Conservation (phyloP, 2,329 filamentous ascomycete genomes). For the Fusarium dlaminii region DNA sequence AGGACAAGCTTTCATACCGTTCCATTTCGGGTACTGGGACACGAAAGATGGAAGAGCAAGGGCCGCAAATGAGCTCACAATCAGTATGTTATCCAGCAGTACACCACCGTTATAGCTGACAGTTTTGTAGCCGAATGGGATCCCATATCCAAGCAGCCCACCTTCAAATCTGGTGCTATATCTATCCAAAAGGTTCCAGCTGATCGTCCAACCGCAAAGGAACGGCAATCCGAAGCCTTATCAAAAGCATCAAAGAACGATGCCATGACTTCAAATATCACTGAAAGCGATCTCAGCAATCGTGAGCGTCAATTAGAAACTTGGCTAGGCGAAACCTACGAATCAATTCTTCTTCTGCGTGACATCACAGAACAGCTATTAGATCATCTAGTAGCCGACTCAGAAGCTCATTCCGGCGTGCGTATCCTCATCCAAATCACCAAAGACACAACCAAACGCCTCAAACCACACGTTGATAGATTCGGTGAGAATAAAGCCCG, state of each 20-base stretch:
- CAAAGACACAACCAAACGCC: neutral
- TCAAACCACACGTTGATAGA: neutral
- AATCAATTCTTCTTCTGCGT: neutral
- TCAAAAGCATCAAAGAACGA: neutral
- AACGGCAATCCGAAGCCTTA: neutral
- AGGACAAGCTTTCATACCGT: neutral
- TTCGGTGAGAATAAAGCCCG: neutral
- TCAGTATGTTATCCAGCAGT: no score
- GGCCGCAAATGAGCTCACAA: neutral
- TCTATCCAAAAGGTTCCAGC: neutral
- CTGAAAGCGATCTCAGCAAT: fast-evolving
- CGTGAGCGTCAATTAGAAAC: neutral
- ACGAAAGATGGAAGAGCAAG: neutral
- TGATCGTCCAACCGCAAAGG: fast-evolving
- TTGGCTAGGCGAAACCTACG: neutral
- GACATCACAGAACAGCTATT: neutral
- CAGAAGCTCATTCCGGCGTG: neutral
- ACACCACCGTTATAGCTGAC: no score
- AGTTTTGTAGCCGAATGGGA: neutral
- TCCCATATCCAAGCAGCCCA: neutral
- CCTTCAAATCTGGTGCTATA: neutral
- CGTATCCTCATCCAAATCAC: neutral
- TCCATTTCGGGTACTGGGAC: neutral
- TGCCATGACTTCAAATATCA: fast-evolving
- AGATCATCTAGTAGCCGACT: neutral